Evolutionary conservation across 768 basidiomycete species (phyloP).

Genomic region (Suillus americanus): DNA sequence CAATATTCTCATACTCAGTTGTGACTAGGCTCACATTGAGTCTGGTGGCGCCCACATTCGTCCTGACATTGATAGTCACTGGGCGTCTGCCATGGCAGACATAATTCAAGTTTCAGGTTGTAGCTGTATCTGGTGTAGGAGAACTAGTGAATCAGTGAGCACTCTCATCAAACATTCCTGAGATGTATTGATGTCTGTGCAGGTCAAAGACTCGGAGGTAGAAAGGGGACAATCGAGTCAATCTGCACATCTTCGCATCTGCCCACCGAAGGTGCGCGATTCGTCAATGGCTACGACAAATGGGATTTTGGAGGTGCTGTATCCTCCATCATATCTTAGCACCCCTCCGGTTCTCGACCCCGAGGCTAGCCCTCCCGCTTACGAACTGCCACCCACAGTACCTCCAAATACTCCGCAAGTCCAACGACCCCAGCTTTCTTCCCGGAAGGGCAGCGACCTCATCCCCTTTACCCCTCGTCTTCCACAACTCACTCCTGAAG

Average conservation of each 20-base stretch:
- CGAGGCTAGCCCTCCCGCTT: slow-evolving; percentile 22
- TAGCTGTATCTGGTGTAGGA: slow-evolving; percentile 9
- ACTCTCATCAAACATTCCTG: too few relatives aligned
- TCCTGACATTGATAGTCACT: slow-evolving; percentile 5
- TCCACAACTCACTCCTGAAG: background rate
- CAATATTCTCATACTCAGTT: background rate
- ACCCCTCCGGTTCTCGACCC: slow-evolving; percentile 1
- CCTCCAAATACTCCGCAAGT: background rate
- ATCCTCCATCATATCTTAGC: slow-evolving; percentile 22
- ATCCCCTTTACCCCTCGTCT: background rate
- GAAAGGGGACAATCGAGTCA: background rate
- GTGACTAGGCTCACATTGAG: background rate
- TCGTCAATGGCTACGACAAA: slow-evolving; percentile 19
- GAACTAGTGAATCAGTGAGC: slow-evolving; percentile 9
- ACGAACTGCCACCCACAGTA: slow-evolving; percentile 5
- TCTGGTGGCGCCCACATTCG: background rate
- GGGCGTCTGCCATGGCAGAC: slow-evolving; percentile 11
- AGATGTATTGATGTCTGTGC: slow-evolving; percentile 4
- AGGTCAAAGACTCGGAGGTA: slow-evolving; percentile 9
- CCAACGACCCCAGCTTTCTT: too few relatives aligned
- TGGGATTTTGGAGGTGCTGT: slow-evolving; percentile 27
- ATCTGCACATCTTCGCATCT: background rate
- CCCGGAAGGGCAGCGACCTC: background rate
- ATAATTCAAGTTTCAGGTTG: slow-evolving; percentile 12
- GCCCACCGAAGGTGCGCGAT: background rate